phyloP scores from a whole-genome alignment of 2,329 filamentous ascomycete genomes.

The Arthroderma sp. region DNA sequence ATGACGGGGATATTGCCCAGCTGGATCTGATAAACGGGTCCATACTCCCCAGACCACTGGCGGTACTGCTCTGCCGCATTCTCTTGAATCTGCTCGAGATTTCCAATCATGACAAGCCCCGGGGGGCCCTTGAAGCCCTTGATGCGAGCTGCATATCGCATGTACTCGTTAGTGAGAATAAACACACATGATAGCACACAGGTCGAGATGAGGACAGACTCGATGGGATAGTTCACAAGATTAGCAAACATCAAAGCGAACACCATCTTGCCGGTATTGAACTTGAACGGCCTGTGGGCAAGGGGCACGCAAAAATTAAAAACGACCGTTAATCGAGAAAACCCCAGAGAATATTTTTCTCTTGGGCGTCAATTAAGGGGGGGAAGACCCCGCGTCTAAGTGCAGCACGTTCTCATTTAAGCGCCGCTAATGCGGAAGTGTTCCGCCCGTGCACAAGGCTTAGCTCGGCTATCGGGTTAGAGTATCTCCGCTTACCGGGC shows the following conservation, averaged over 20 bases:
- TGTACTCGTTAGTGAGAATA: conserved; percentile 40
- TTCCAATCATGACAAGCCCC: conserved; percentile 44
- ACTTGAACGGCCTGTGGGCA: too few species aligned
- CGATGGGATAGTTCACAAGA: background rate
- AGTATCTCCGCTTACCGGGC: background rate
- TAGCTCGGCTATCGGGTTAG: background rate
- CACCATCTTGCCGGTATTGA: background rate
- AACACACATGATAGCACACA: conserved; percentile 32
- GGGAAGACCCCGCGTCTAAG: background rate
- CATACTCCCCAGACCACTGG: conserved; percentile 41
- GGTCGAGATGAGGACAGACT: background rate
- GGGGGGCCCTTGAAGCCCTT: conserved; percentile 38
- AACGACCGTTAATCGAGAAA: too few species aligned
- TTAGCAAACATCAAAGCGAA: background rate
- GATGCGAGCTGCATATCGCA: conserved; percentile 36
- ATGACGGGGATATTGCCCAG: conserved; percentile 47
- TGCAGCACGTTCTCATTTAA: background rate
- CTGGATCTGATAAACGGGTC: conserved; percentile 46
- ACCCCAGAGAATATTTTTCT: background rate
- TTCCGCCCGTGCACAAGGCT: background rate
- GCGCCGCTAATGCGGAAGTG: background rate
- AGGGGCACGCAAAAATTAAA: too few species aligned
- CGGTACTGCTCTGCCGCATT: conserved; percentile 48
- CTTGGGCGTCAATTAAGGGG: too few species aligned
- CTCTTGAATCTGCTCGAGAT: conserved; percentile 43